phyloP scores from a whole-genome alignment of 2,329 filamentous ascomycete species.

The Fusarium veterinarium region DNA sequence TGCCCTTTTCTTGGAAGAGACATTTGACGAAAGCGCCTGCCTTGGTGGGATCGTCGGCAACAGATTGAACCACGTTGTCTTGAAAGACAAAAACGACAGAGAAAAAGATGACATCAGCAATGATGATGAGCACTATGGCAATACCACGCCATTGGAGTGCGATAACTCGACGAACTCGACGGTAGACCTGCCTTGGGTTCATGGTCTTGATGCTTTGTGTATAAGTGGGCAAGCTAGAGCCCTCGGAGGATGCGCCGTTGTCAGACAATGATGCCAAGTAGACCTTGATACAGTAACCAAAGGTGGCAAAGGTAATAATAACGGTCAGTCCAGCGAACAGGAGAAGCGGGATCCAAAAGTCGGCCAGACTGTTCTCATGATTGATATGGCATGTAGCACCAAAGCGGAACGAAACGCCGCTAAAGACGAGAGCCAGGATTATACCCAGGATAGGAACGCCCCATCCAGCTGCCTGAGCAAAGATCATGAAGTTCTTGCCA shows the following conservation, averaged over 20 bases:
- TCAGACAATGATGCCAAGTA: slow-evolving; percentile 88
- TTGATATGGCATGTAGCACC: slow-evolving; percentile 95
- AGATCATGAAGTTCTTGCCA: slow-evolving; percentile 89
- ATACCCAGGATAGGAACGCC: slow-evolving; percentile 82
- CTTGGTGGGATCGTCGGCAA: slow-evolving; percentile 64
- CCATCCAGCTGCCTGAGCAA: slow-evolving; percentile 84
- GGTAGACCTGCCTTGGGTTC: slow-evolving; percentile 87
- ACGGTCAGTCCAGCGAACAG: slow-evolving; percentile 80
- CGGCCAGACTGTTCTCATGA: slow-evolving; percentile 82
- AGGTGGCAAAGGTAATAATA: slow-evolving; percentile 85
- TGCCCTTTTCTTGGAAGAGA: slow-evolving; percentile 63
- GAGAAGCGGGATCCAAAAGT: slow-evolving; percentile 91
- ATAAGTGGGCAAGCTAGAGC: slow-evolving; percentile 77
- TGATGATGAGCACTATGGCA: slow-evolving; percentile 87
- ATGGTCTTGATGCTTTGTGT: slow-evolving; percentile 79
- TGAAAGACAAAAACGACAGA: slow-evolving; percentile 90
- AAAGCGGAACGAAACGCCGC: slow-evolving; percentile 94
- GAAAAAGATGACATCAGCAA: slow-evolving; percentile 94
- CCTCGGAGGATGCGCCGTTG: slow-evolving; percentile 75
- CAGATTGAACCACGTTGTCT: slow-evolving; percentile 75
- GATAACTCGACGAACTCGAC: slow-evolving; percentile 85
- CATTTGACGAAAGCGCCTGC: slow-evolving; percentile 78
- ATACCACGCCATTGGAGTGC: slow-evolving; percentile 96
- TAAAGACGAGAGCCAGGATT: slow-evolving; percentile 80
- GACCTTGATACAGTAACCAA: slow-evolving; percentile 93